Evolutionary conservation across 2,329 filamentous ascomycete genomes (phyloP), one percentile per base, ranked within the genome.

Genomic region (Sordariomycetes sp.): DNA sequence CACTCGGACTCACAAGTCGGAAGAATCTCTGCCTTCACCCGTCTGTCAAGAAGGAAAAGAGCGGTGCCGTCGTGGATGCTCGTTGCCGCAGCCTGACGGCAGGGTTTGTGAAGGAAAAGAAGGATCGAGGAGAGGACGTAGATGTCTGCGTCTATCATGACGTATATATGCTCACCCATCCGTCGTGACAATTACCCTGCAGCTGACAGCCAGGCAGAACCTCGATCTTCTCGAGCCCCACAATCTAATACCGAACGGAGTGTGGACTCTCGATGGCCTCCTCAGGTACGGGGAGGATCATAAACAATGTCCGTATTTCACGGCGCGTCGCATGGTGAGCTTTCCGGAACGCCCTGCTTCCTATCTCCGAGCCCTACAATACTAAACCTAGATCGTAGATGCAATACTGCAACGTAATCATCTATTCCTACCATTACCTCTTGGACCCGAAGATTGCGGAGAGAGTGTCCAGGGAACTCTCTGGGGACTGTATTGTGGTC

Each of bases 361-460:
- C 20, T 24, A n/a, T 50, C 46, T 11, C 20, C 20, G 22, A 22
- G 20, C 22, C 20, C 20, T 12, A 24, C 11, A 7, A 24, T 50
- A 24, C 46, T 50, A 22, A 50, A 3, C 8, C 20, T 50, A n/a
- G n/a, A 50, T n/a, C 46, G 16, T 63, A 91, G 88, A 97, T 99
- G 93, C 88, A 94, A 66, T 97, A 92, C 69, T 99, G 94, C 80
- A 97, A 99, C 70, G 91, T 99, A 68, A 97, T 99, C 67, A 99
- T 99, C 64, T 99, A 99, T 75, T 99, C 94, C 0, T 99, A 99
- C 69, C 94, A 99, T 72, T 99, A 99, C 68, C 82, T 99, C 3
- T 82, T 99, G 18, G 95, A 99, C 66, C 94, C 94, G 2, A 99
- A 99, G 70, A 99, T 99, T 66, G 94, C 94, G 14, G 94, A 99